phyloP scores from a whole-genome alignment of 2,329 filamentous ascomycete species.

The Sporothrix brunneoviolacea region DNA sequence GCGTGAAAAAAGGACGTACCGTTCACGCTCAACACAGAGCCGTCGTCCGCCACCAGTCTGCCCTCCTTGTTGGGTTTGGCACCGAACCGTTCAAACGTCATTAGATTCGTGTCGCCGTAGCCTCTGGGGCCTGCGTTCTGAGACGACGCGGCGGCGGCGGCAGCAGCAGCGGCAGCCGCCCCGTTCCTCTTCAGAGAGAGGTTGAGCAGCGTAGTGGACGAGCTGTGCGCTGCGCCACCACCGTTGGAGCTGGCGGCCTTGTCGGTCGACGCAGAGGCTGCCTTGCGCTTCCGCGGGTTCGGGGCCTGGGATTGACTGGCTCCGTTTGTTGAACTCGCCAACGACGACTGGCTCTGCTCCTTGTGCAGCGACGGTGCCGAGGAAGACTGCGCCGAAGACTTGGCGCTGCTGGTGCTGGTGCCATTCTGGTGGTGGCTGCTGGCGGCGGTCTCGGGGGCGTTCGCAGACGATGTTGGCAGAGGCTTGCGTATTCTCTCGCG shows the following conservation, averaged over 20 bases:
- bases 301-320: constrained; percentile 38
- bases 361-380: constrained; percentile 19
- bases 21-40: constrained; percentile 74
- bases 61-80: constrained; percentile 61
- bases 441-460: constrained; percentile 16
- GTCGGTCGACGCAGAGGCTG: constrained; percentile 34
- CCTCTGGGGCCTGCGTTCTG: constrained; percentile 22
- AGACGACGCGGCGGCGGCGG: constrained; percentile 31
- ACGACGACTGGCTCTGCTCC: constrained; percentile 20
- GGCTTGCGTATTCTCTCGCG: constrained; percentile 17
- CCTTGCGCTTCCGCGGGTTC: constrained; percentile 79
- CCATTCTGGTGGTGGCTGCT: constrained; percentile 20
- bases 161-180: constrained; percentile 21
- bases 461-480: constrained; percentile 18
- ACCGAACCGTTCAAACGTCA: constrained; percentile 72
- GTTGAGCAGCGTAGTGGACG: constrained; percentile 14
- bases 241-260: constrained; percentile 22
- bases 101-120: constrained; percentile 70
- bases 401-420: constrained; percentile 7
- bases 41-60: constrained; percentile 82
- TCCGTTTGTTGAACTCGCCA: constrained; percentile 20
- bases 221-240: background rate
- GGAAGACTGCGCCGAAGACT: background rate
- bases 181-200: constrained; percentile 15
- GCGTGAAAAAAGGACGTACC: constrained; percentile 50